Percentiles rank a stretch among this genome's conserved stretches.
These are phyloP conservation scores for Coemansia sp. DNA, from an alignment of 192 early-diverging fungal genomes.

Conservation along the genomic window DNA sequence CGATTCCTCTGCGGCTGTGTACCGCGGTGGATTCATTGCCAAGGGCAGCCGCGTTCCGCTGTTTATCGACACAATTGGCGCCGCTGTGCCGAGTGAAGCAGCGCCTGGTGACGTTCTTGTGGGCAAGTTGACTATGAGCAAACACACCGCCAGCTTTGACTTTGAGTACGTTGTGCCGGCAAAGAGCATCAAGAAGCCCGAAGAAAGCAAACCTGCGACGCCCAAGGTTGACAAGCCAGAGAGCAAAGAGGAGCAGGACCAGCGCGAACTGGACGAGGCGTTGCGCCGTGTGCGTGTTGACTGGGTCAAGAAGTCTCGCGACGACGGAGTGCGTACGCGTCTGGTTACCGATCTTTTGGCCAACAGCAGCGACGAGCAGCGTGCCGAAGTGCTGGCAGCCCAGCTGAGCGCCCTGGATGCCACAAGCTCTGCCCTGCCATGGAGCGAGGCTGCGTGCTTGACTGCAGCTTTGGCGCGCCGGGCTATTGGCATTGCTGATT, in stretches of 20 bases:
- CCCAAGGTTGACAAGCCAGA: conserved; percentile 54
- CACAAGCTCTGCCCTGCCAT: conserved; percentile 55
- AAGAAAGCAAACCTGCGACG: conserved; percentile 30
- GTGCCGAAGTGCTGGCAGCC: conserved; percentile 48
- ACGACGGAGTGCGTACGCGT: conserved; percentile 57
- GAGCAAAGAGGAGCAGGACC: conserved; percentile 13
- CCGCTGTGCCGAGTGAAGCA: conserved; percentile 62
- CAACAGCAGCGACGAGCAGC: conserved; percentile 43
- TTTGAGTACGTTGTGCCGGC: conserved; percentile 52
- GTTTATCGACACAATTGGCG: conserved; percentile 32
- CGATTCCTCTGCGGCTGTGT: conserved; percentile 42
- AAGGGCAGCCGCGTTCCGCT: conserved; percentile 51
- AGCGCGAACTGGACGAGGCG: conserved; percentile 63
- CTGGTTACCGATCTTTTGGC: conserved; percentile 66
- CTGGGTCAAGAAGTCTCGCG: conserved; percentile 77
- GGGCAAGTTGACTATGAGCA: conserved; percentile 64
- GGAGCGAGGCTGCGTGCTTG: conserved; percentile 31
- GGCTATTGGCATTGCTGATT: conserved; percentile 53
- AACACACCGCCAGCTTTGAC: conserved; percentile 29
- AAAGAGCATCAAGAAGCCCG: conserved; percentile 46
- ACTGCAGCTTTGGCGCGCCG: conserved; percentile 3
- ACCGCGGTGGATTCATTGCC: conserved; percentile 59
- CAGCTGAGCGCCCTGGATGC: conserved; percentile 52
- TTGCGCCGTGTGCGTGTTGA: conserved; percentile 77
- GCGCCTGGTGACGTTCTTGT: conserved; percentile 76